These are phyloP conservation scores for Mortierella claussenii DNA, from an alignment of 192 early-diverging fungal genomes.

Conservation along the genomic window DNA sequence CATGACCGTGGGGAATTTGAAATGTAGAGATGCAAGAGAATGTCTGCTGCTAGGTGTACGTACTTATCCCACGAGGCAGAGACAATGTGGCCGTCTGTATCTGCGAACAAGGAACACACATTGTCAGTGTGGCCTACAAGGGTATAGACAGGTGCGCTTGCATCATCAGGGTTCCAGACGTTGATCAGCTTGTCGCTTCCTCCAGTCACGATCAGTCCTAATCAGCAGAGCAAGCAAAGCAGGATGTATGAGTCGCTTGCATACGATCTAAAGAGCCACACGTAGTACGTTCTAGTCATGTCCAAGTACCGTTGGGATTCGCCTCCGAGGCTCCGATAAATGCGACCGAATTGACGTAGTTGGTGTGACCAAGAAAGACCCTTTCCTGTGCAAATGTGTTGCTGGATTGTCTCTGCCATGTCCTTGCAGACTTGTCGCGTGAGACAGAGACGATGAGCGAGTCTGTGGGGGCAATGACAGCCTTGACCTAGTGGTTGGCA, in stretches of 20 bases:
- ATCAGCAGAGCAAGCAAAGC: too few relatives aligned
- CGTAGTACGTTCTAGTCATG: too few relatives aligned
- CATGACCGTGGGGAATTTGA: too few relatives aligned
- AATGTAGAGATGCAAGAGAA: too few relatives aligned
- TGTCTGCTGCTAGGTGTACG: slow-evolving; percentile 13
- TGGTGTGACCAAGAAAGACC: slow-evolving; percentile 72
- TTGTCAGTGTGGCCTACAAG: slow-evolving; percentile 89
- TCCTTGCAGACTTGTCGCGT: slow-evolving; percentile 77
- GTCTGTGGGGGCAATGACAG: slow-evolving; percentile 65
- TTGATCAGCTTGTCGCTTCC: slow-evolving; percentile 87
- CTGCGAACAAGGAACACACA: slow-evolving; percentile 81
- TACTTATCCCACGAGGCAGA: slow-evolving; percentile 99
- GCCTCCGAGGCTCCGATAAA: slow-evolving; percentile 64
- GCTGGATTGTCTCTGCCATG: slow-evolving; percentile 70
- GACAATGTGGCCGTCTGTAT: slow-evolving; percentile 73
- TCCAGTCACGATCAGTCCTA: slow-evolving; percentile 86
- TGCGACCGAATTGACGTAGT: slow-evolving; percentile 84
- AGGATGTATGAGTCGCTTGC: too few relatives aligned
- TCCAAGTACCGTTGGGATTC: slow-evolving; percentile 68
- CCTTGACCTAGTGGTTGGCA: slow-evolving; percentile 67
- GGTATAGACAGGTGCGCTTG: slow-evolving; percentile 67
- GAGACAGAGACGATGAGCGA: slow-evolving; percentile 76
- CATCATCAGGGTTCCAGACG: slow-evolving; percentile 75
- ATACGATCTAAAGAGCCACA: too few relatives aligned
- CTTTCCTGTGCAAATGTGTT: slow-evolving; percentile 65